Evolutionary conservation across 2,329 filamentous ascomycete species (phyloP), one percentile per base, ranked within the genome.

Genomic region (Chrysoporthe puriensis): DNA sequence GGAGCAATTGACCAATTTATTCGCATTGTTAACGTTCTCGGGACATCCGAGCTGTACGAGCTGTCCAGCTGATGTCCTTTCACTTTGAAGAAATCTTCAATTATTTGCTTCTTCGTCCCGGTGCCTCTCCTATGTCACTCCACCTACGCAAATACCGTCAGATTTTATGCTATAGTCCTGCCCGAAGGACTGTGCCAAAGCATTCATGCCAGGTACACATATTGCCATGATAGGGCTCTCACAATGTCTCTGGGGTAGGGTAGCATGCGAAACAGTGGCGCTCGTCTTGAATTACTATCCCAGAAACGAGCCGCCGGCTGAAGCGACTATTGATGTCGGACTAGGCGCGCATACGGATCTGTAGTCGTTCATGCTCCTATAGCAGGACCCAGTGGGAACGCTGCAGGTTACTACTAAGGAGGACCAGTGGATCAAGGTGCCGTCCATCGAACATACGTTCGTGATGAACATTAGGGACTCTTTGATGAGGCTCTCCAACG

Each of bases 381-480:
- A 79, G 80, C 81, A 82, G 70, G 81, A 83, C 68, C 76, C 73
- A 64, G 74, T 78, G 18, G 80, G 80, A 1, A 80, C 81, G 1
- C 69, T 83, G 63, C 79, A 82, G 67, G 76, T 83, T 3, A 66
- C 83, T 48, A 82, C 77, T 14, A 77, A 77, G 63, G 78, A 81
- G 32, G 81, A 80, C 1, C 80, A 81, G 63, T 83, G 80, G 80
- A 76, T 82, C 61, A 81, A 78, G 69, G 77, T 77, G 57, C 75
- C 77, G 2, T 81, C 81, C 1, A 78, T 84, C 26, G 74, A 78
- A 21, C 81, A 79, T 0, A 84, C 82, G 0, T 73, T 85, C 2
- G 82, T 85, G 0, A 81, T 86, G n/a, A 85, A 85, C 63, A 84
- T 85, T 69, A 83, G 82, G 0, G 83, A 85, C 70, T 84, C 83